Percentiles rank a stretch among this genome's conserved stretches.
These are phyloP conservation scores for Grosmannia clavigera DNA, from an alignment of 2,329 filamentous ascomycete genomes.

Conservation along the genomic window DNA sequence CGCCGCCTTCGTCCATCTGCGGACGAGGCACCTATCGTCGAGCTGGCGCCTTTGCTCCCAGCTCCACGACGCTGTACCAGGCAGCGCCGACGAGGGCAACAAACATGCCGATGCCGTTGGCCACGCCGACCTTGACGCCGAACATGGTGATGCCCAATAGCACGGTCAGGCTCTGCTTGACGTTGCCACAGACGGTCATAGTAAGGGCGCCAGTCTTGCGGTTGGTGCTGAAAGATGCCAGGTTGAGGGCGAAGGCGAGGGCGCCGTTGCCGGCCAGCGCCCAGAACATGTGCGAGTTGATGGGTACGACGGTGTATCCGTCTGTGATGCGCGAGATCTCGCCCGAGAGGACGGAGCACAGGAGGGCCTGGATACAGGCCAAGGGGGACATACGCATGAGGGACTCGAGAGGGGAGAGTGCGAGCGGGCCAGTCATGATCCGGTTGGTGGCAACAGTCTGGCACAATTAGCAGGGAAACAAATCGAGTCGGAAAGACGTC, in stretches of 20 bases:
- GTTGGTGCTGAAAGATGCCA: slow-evolving; percentile 45
- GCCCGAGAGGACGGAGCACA: slow-evolving; percentile 38
- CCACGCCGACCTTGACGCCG: slow-evolving; percentile 34
- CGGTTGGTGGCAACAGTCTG: slow-evolving; percentile 50
- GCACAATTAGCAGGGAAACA: not conserved
- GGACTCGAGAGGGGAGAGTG: slow-evolving; percentile 45
- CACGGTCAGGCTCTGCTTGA: slow-evolving; percentile 46
- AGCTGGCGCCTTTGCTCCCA: slow-evolving; percentile 16
- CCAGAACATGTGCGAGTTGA: slow-evolving; percentile 20
- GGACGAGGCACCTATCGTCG: not conserved
- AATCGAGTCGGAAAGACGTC: not conserved
- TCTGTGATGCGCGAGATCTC: slow-evolving; percentile 33
- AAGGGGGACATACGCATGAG: slow-evolving; percentile 51
- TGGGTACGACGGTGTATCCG: slow-evolving; percentile 21
- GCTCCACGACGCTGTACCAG: slow-evolving; percentile 45
- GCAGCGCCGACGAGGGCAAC: slow-evolving; percentile 42
- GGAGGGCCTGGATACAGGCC: slow-evolving; percentile 41
- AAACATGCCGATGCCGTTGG: slow-evolving; percentile 43
- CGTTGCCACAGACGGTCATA: slow-evolving; percentile 46
- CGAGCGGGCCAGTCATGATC: slow-evolving; percentile 48
- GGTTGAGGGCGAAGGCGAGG: slow-evolving; percentile 43
- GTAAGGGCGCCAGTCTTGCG: slow-evolving; percentile 44
- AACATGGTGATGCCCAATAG: slow-evolving; percentile 41
- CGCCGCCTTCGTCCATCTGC: no score
- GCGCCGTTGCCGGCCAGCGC: slow-evolving; percentile 38